Conservation (phyloP, 345 rosid species). For the Citrus unshiu region DNA sequence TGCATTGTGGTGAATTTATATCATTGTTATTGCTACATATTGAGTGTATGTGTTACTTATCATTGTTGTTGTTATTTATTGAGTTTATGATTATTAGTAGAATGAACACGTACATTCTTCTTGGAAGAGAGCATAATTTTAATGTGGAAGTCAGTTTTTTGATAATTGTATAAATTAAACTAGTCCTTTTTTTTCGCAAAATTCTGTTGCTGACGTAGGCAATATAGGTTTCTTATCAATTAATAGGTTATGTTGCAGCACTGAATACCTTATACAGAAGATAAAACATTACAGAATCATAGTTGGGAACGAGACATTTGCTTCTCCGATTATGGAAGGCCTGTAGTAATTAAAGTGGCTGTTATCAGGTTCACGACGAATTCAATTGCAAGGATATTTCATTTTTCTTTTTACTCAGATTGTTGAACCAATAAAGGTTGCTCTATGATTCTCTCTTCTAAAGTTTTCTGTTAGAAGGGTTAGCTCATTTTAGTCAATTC, state of each 20-base stretch:
- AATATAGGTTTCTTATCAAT: not conserved
- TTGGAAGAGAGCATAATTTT: not conserved
- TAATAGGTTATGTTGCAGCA: not conserved
- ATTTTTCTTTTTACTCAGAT: not conserved
- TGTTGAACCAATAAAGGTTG: not conserved
- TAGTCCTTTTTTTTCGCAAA: not conserved
- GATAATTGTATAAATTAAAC: not conserved
- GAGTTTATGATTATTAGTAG: not conserved
- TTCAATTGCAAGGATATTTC: not conserved
- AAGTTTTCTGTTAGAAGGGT: not conserved
- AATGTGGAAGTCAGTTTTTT: not conserved
- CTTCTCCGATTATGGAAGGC: not conserved
- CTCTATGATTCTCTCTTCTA: not conserved
- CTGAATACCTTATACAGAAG: not conserved
- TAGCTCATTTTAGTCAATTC: not conserved
- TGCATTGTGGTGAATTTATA: not conserved
- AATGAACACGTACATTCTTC: not conserved
- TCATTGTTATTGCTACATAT: not conserved
- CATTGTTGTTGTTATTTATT: not conserved
- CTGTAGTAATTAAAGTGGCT: not conserved
- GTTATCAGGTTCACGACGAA: not conserved
- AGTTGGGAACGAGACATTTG: not conserved
- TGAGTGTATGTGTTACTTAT: not conserved
- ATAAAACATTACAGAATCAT: not conserved
- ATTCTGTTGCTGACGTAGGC: not conserved